Base-by-base conservation (phyloP, 108 stramenopile species). In the Chaetoceros tenuissimus region DNA sequence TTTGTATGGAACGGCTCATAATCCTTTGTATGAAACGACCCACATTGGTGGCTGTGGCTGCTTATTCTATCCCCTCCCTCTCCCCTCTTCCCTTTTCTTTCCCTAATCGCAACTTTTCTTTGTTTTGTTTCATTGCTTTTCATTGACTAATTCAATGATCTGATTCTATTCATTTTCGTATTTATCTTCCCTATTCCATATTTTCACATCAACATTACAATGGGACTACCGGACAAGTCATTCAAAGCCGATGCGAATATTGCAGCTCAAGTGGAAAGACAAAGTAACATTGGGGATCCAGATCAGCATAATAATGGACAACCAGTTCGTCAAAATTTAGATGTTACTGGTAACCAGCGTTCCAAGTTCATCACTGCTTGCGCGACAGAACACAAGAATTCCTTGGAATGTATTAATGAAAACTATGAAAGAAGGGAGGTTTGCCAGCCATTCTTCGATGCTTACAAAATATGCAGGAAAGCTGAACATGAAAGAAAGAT, bases 401-500 rank as follows among this genome's bases (percentile, higher is more conserved):
- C 81, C 2, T 53, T 90, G 49, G 28, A 79, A 34, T 90, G 89
- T 34, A 84, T 86, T 51, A 78, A 82, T 62, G 82, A 79, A 31
- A 84, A 90, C 64, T 85, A 84, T 48, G 67, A 73, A 25, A 80
- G 83, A 47, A 80, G 72, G 20, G 61, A 68, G 10, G 81, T 76
- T 20, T 90, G 89, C 75, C 65, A 73, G 28, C 50, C 60, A 2
- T 82, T 71, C 53, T 90, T 86, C 73, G 71, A 86, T 19, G 81
- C 76, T 20, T 90, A 90, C 69, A 84, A 79, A 53, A 56, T 59
- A 30, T 90, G 89, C 64, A 76, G 89, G 18, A 67, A 53, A 49
- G 81, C 71, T 29, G 89, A 90, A 71, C 73, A 84, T 67, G 75
- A 87, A 51, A 31, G 72, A n/a, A 78, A 69, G 52, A 62, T 79